Base-by-base conservation (phyloP, 2,329 filamentous ascomycete genomes). In the Zasmidium citrigriseum region DNA sequence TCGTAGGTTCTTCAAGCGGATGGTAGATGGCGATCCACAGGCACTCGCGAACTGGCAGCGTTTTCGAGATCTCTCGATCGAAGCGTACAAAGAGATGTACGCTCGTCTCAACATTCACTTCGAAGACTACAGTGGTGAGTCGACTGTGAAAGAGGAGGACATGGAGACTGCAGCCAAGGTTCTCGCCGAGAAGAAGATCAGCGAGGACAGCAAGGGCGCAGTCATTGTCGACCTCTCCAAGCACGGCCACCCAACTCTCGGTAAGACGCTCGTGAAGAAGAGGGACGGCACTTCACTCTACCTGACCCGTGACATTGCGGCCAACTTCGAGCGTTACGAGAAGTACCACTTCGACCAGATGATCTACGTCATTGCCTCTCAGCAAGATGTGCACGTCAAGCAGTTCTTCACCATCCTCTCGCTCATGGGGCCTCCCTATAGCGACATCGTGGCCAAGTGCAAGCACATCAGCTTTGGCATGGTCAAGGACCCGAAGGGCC, bases 211-310 rank as follows among this genome's bases (percentile, higher is more conserved):
- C 22, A 85, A 90, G 11, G 88, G 84, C 1, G 86, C 88, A 0
- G 82, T 84, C 63, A 83, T 89, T 63, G 85, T 90, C 51, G 86
- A 91, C 72, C 85, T 91, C 58, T 79, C 82, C 29, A 89, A 90
- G 69, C 85, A 90, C 68, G 80, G 82, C 5, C 80, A 81, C 2
- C 89, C 87, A 71, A 88, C 87, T 50, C 80, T 90, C 1, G 88
- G 87, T 18, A 86, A 85, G 63, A 86, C 86, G 0, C 81, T 90
- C 34, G 78, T 90, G 48, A 80, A 88, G 64, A 86, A 86, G 70
- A 84, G 86, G 75, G 84, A 87, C 59, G 88, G 88, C 34, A 89
- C 85, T 1, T 84, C 84, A 11, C 80, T 87, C 1, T 90, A 90
- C 72, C 78, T 90, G 34, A 86, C 88, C 24, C 83, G 88, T 66